Base-by-base conservation (phyloP, 805 yeast species). In the Clavispora phyllophila region DNA sequence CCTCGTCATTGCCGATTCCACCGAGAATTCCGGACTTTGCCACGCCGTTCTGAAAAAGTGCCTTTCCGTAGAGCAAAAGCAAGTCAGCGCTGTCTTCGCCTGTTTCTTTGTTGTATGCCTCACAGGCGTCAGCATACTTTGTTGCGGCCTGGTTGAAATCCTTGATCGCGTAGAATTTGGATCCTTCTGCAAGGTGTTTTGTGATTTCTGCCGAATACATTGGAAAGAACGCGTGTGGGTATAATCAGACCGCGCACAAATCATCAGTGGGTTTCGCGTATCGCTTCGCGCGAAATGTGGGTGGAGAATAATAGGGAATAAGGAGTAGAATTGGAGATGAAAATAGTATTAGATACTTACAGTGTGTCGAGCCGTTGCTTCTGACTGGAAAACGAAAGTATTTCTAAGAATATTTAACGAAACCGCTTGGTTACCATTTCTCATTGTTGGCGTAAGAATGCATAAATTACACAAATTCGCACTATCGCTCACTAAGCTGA, bases 31-130 rank as follows among this genome's bases (percentile, higher is more conserved):
- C 90, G 2, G 88, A 80, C 36, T 77, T 82, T 15, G 78, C 66
- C 8, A 87, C 84, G 0, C 90, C 97, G 29, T 78, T 76, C 48
- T 82, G 84, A 63, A 83, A 89, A 28, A 90, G 62, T 0, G 96
- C 81, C 58, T 81, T 80, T 2, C 96, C 96, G 50, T 89, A 89
- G 32, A 84, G 61, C 50, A 75, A 79, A 54, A 89, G 67, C 50
- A 87, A 70, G 47, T 86, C 86, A 5, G 93, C 84, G 49, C 88
- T 95, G 36, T 76, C 75, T n/a, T 77, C 80, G 12, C 73, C 69
- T 18, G 72, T 65, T 31, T 70, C 70, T 10, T 65, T 64, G 39
- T 79, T 73, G 50, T 65, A 72, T 34, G 60, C 47, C 44, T 76
- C 83, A 58, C 95, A 87, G 1, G 93, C 89, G 43, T 80, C 79